A percentile compares a stretch with the other conserved stretches of the same genome.
phyloP scores from a whole-genome alignment of 352 stramenopile genomes.

The Phytophthora hybrid region DNA sequence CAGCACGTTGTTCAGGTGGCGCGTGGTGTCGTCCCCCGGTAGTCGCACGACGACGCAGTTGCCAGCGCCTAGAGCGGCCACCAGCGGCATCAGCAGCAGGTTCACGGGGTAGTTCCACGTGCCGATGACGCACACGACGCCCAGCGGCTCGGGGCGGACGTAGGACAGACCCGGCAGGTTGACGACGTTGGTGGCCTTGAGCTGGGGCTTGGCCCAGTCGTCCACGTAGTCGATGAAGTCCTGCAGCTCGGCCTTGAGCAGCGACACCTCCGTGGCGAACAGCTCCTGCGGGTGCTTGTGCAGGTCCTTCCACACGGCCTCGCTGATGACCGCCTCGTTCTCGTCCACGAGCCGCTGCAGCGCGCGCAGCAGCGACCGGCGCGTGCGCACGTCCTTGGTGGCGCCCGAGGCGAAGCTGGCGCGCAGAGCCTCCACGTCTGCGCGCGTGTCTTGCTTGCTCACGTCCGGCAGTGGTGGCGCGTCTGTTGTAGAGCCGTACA shows the following conservation, averaged over 20 bases:
- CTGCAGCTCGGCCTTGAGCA: conserved; percentile 76
- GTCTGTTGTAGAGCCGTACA: conserved; percentile 24
- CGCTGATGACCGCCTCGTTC: conserved; percentile 51
- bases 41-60: conserved; percentile 95
- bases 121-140: conserved; percentile 90
- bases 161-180: conserved; percentile 72
- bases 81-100: conserved; percentile 78
- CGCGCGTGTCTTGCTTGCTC: conserved; percentile 56
- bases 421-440: conserved; percentile 60
- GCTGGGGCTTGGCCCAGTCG: conserved; percentile 66
- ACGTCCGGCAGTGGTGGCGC: conserved; percentile 52
- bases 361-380: conserved; percentile 55
- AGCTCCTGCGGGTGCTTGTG: conserved; percentile 80
- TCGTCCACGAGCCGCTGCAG: conserved; percentile 64
- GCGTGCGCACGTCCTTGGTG: conserved; percentile 52
- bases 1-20: conserved; percentile 63
- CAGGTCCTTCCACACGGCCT: conserved; percentile 72
- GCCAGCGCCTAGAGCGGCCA: conserved; percentile 86
- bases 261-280: conserved; percentile 57
- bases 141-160: conserved; percentile 75
- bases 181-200: conserved; percentile 56
- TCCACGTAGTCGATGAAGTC: conserved; percentile 80
- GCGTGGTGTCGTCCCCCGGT: conserved; percentile 87
- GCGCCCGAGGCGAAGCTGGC: conserved; percentile 55
- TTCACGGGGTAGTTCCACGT: conserved; percentile 95